These are phyloP conservation scores for Ophiocordyceps unilateralis DNA, from an alignment of 2,329 filamentous ascomycete species.

Conservation along the genomic window DNA sequence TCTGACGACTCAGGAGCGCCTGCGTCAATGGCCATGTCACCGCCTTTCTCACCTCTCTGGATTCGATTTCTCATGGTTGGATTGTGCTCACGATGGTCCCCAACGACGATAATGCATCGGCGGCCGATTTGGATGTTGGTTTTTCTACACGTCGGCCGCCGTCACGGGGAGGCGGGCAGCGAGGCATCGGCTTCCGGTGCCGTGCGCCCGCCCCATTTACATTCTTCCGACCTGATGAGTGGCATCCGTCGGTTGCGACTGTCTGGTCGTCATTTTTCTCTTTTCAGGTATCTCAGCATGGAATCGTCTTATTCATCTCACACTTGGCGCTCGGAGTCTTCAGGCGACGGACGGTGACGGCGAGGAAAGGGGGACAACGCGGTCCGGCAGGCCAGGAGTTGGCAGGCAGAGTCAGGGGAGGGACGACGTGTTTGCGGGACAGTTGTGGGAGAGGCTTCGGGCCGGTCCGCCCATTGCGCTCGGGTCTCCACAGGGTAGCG, in stretches of 20 bases:
- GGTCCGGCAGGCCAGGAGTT: too few species aligned
- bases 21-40: background rate
- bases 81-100: conserved; percentile 10
- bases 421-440: conserved; percentile 8
- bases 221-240: conserved; percentile 12
- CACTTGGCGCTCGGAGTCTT: conserved; percentile 24
- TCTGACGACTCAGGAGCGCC: background rate
- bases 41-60: conserved; percentile 3
- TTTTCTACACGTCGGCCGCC: conserved; percentile 1
- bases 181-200: background rate
- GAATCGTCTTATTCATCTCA: conserved; percentile 16
- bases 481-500: background rate
- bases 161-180: background rate
- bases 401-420: background rate
- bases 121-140: conserved; percentile 5
- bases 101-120: conserved; percentile 18
- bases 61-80: conserved; percentile 13
- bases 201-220: conserved; percentile 1
- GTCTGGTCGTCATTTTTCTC: conserved; percentile 17
- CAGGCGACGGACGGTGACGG: conserved; percentile 18
- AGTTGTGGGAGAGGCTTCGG: background rate
- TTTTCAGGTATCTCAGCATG: conserved; percentile 19
- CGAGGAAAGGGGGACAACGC: conserved; percentile 11
- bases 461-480: background rate
- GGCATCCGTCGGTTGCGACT: conserved; percentile 10